phyloP scores from a whole-genome alignment of 768 basidiomycete genomes.

The Cubamyces sp. region DNA sequence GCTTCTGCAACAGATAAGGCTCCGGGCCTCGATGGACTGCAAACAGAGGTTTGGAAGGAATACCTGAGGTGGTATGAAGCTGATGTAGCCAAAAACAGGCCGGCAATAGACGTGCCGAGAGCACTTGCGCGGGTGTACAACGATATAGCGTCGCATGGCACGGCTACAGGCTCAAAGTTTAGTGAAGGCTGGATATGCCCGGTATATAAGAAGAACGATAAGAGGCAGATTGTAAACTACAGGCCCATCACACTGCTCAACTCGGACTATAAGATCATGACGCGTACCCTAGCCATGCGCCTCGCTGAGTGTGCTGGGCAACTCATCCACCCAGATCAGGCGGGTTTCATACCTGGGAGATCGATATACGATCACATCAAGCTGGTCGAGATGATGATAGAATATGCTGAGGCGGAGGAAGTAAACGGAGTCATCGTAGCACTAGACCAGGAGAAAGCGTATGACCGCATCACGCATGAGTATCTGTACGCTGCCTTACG shows the following conservation, averaged over 20 bases:
- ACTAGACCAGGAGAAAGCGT: conserved; percentile 29
- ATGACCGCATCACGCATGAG: conserved; percentile 25
- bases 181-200: neutral
- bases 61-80: neutral
- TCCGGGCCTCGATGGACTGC: neutral
- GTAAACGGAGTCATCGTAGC: conserved; percentile 21
- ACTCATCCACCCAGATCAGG: conserved; percentile 41
- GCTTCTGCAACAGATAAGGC: neutral
- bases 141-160: neutral
- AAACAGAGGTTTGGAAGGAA: neutral
- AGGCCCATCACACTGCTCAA: conserved; percentile 34
- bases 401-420: conserved; percentile 17
- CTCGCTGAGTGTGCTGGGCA: conserved; percentile 16
- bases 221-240: conserved; percentile 17
- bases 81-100: neutral
- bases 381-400: conserved; percentile 27
- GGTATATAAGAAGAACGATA: conserved; percentile 6
- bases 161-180: neutral
- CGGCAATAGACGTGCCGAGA: neutral
- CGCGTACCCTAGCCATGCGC: conserved; percentile 27
- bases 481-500: conserved; percentile 20
- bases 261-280: conserved; percentile 40
- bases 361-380: conserved; percentile 38
- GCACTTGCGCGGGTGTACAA: neutral
- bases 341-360: conserved; percentile 43